Conservation (phyloP, 2,329 filamentous ascomycete species). For the Myriosclerotinia duriaeana region DNA sequence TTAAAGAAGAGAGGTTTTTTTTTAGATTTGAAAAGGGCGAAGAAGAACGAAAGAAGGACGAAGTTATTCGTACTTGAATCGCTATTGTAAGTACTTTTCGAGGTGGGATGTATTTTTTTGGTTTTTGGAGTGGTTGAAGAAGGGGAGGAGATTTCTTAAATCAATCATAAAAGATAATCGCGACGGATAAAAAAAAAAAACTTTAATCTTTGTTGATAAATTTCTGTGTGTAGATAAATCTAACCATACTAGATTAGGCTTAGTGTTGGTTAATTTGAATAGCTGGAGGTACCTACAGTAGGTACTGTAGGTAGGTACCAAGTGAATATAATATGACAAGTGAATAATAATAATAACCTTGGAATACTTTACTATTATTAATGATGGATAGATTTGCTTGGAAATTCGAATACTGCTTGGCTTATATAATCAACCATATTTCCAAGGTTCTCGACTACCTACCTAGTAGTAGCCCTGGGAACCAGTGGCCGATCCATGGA, state of each 20-base stretch:
- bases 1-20: slow-evolving; percentile 39
- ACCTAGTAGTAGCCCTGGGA: too few species aligned
- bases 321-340: too few species aligned
- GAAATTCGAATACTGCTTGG: too few species aligned
- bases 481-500: too few species aligned
- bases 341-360: too few species aligned
- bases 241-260: neutral
- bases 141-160: slow-evolving; percentile 25
- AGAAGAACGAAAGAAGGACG: slow-evolving; percentile 43
- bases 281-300: too few species aligned
- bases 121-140: slow-evolving; percentile 28
- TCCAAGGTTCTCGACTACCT: too few species aligned
- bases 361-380: too few species aligned
- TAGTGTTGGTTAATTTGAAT: too few species aligned
- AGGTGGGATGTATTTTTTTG: slow-evolving; percentile 23
- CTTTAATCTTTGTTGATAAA: slow-evolving; percentile 25
- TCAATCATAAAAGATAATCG: slow-evolving; percentile 16
- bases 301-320: too few species aligned
- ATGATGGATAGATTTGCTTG: too few species aligned
- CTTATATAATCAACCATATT: neutral
- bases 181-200: slow-evolving; percentile 24
- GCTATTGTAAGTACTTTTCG: slow-evolving; percentile 34
- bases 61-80: slow-evolving; percentile 39
- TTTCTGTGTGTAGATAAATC: slow-evolving; percentile 22
- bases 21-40: slow-evolving; percentile 37